Evolutionary conservation across 2,329 filamentous ascomycete genomes (phyloP).

Genomic region (Xylogone sp.): DNA sequence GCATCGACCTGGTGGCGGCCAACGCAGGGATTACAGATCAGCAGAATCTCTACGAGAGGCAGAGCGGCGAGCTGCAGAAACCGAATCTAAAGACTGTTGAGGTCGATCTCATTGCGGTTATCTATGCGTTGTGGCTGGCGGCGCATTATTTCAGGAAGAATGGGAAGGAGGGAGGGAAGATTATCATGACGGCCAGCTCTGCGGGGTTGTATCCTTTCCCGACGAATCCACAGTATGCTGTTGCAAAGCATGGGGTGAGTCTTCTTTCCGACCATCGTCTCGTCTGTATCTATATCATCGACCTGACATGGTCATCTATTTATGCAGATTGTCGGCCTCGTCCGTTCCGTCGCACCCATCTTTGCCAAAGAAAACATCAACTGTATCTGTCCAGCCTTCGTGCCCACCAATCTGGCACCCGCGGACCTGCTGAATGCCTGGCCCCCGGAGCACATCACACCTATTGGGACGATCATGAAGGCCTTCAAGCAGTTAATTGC

Average conservation of each 20-base stretch:
- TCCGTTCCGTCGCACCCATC: too few relatives aligned
- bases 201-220: constrained; percentile 29
- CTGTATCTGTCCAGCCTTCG: too few relatives aligned
- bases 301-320: too few relatives aligned
- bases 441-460: too few relatives aligned
- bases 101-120: constrained; percentile 36
- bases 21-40: constrained; percentile 39
- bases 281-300: too few relatives aligned
- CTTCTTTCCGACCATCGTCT: too few relatives aligned
- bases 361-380: too few relatives aligned
- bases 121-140: constrained; percentile 38
- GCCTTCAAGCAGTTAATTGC: too few relatives aligned
- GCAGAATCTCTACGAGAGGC: constrained; percentile 32
- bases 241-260: constrained; percentile 22
- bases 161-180: constrained; percentile 29
- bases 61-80: constrained; percentile 29
- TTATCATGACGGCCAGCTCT: constrained; percentile 35
- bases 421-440: too few relatives aligned
- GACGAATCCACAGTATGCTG: constrained; percentile 13
- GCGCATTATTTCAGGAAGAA: constrained; percentile 37
- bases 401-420: too few relatives aligned
- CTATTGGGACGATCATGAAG: too few relatives aligned
- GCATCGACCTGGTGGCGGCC: constrained; percentile 38
- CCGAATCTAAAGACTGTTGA: constrained; percentile 33
- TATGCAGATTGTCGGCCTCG: too few relatives aligned